Evolutionary conservation across 2,329 filamentous ascomycete genomes (phyloP), one percentile per base, ranked within the genome.

Genomic region (Chaetomium sp.): DNA sequence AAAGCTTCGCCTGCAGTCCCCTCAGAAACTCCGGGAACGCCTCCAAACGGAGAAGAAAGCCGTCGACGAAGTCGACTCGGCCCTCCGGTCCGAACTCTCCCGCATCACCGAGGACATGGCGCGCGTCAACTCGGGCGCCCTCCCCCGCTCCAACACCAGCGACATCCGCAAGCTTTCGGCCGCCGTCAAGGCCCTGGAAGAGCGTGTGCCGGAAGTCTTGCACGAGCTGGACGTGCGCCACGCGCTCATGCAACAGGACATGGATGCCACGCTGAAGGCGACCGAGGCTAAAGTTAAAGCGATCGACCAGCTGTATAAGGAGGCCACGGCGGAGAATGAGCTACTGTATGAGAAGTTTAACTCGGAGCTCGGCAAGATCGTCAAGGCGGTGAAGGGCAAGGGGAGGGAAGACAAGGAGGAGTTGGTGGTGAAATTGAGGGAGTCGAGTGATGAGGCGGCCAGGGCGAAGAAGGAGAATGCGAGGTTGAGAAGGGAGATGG

Each of bases 261-360:
- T 95, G 62, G 84, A 89, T 43, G 82, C 76, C 19, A 85, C 85
- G 1, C 76, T 96, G 11, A 79, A 82, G 64, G 84, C 89, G 1
- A 84, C 82, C 11, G 91, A 96, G 68, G 80, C 80, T 57, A 91
- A 94, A 64, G 85, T 86, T 57, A 87, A 85, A 64, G 87, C 87
- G 42, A 82, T 96, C 52, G 91, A 96, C 68, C 88, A 95, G 71
- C 75, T 96, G 51, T 95, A 95, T 73, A 88, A 89, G 61, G 90
- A 96, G 67, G 82, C 86, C 12, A 90, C 85, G 64, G 88, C 89
- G 0, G 92, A 97, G 75, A 97, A 96, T 65, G 91, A 96, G 72
- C 81, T 92, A 35, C 77, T 97, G 54, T 96, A 96, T 70, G 88
- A 92, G 62, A 86, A 86, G 58, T 96, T 96, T 76, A 96, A 96